These are phyloP conservation scores for Scheffersomyces quercinus DNA, from an alignment of 1,139 yeast genomes.

Conservation along the genomic window DNA sequence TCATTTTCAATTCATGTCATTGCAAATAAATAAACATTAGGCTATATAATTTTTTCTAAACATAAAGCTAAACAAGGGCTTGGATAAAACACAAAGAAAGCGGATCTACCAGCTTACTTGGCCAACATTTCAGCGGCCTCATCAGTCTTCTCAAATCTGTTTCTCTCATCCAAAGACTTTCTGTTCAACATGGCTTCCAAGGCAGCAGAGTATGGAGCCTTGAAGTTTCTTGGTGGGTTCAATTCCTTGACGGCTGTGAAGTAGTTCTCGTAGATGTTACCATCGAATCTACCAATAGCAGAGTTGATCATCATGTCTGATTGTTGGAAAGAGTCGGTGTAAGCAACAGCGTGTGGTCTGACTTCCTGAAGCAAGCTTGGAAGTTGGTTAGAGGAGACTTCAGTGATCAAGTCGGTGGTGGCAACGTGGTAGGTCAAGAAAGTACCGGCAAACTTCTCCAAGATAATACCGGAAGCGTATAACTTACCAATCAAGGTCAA, in stretches of 20 bases:
- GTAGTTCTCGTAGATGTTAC: slow-evolving; percentile 84
- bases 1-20: background rate
- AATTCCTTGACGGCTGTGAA: slow-evolving; percentile 50
- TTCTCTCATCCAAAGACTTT: slow-evolving; percentile 46
- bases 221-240: slow-evolving; percentile 55
- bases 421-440: slow-evolving; percentile 70
- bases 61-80: slow-evolving; percentile 3
- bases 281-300: slow-evolving; percentile 81
- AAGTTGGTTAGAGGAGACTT: slow-evolving; percentile 44
- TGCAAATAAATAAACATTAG: slow-evolving; percentile 1
- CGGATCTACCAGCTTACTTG: slow-evolving; percentile 4
- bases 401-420: slow-evolving; percentile 43
- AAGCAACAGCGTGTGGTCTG: slow-evolving; percentile 74
- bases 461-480: slow-evolving; percentile 68
- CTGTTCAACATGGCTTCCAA: slow-evolving; percentile 57
- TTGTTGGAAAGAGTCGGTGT: slow-evolving; percentile 88
- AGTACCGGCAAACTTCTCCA: slow-evolving; percentile 72
- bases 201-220: slow-evolving; percentile 59
- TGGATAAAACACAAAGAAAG: no score
- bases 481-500: slow-evolving; percentile 39
- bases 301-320: slow-evolving; percentile 85
- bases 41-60: slow-evolving; percentile 1
- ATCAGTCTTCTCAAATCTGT: slow-evolving; percentile 46
- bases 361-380: slow-evolving; percentile 47
- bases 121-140: slow-evolving; percentile 41